Evolutionary conservation across 176 grass and related monocot species (phyloP).

Genomic region (Zoysia japonica): DNA sequence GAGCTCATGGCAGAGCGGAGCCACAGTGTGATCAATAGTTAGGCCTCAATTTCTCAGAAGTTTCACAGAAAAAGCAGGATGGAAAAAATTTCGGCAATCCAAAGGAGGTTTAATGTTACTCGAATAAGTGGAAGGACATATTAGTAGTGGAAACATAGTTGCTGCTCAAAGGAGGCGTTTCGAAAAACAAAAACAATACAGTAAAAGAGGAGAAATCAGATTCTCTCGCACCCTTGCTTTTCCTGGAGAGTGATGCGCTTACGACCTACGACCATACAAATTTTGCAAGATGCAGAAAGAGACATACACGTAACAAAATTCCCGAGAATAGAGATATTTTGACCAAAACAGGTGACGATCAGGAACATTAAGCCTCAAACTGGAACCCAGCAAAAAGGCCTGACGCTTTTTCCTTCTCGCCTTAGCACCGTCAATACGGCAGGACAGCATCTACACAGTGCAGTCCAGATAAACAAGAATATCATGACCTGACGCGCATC

Average conservation of each 20-base stretch:
- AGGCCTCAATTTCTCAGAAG: no score
- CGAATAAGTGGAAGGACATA: no score
- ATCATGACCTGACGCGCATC: not conserved
- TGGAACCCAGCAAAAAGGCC: not conserved
- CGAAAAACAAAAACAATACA: no score
- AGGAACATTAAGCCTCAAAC: not conserved
- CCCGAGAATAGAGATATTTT: not conserved
- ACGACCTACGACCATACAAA: not conserved
- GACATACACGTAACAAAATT: not conserved
- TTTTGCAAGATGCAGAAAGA: conserved; percentile 3
- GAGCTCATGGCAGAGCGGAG: not conserved
- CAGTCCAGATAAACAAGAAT: conserved; percentile 18
- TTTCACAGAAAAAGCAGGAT: no score
- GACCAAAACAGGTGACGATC: not conserved
- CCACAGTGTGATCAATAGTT: not conserved
- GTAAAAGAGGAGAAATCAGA: not conserved
- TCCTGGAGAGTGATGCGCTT: not conserved
- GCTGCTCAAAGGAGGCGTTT: no score
- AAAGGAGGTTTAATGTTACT: no score
- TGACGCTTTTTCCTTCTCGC: not conserved
- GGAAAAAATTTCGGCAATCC: no score
- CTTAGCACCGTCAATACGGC: conserved; percentile 24
- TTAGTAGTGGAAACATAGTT: no score
- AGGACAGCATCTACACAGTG: not conserved
- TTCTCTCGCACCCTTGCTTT: conserved; percentile 5